Evolutionary conservation across 768 basidiomycete species (phyloP).

Genomic region (Rickenella mellea): DNA sequence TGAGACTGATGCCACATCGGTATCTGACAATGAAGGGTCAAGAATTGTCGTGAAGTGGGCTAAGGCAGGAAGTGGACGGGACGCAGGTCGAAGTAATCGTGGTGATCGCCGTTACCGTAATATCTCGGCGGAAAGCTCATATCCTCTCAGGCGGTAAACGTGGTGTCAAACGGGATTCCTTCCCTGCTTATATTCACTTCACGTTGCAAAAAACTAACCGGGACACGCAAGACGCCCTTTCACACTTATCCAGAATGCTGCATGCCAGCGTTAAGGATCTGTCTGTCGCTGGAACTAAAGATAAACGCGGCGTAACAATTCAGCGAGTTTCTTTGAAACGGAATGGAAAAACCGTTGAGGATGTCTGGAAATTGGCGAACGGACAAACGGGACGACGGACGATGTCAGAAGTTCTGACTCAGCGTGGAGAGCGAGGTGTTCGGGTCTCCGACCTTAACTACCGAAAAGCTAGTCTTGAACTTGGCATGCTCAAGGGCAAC

Average conservation of each 20-base stretch:
- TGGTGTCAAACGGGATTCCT: slow-evolving; percentile 49
- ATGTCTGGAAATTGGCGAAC: slow-evolving; percentile 80
- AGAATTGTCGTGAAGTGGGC: slow-evolving; percentile 77
- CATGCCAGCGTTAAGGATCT: slow-evolving; percentile 74
- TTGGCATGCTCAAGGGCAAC: slow-evolving; percentile 97
- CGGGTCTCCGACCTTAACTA: slow-evolving; percentile 85
- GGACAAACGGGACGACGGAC: slow-evolving; percentile 50
- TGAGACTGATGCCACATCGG: slow-evolving; percentile 52
- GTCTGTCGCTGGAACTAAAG: slow-evolving; percentile 91
- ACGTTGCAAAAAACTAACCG: slow-evolving; percentile 96
- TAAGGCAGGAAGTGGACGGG: slow-evolving; percentile 36
- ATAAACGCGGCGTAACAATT: slow-evolving; percentile 94
- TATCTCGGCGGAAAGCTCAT: not conserved
- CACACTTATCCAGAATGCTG: slow-evolving; percentile 69
- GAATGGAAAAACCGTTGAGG: slow-evolving; percentile 66
- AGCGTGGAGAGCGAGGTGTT: slow-evolving; percentile 83
- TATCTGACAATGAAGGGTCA: slow-evolving; percentile 54
- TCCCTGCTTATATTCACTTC: slow-evolving; percentile 89
- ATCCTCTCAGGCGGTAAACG: slow-evolving; percentile 13
- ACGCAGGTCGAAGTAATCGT: slow-evolving; percentile 37
- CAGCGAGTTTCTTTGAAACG: slow-evolving; percentile 82
- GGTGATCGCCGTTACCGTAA: slow-evolving; percentile 22
- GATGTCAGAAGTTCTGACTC: slow-evolving; percentile 44
- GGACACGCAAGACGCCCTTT: slow-evolving; percentile 91
- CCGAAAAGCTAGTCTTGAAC: slow-evolving; percentile 69